A percentile compares a stretch with the other conserved stretches of the same genome.
These are phyloP conservation scores for Suaeda aralocaspica DNA, from an alignment of 148 eudicot genomes.

Conservation along the genomic window DNA sequence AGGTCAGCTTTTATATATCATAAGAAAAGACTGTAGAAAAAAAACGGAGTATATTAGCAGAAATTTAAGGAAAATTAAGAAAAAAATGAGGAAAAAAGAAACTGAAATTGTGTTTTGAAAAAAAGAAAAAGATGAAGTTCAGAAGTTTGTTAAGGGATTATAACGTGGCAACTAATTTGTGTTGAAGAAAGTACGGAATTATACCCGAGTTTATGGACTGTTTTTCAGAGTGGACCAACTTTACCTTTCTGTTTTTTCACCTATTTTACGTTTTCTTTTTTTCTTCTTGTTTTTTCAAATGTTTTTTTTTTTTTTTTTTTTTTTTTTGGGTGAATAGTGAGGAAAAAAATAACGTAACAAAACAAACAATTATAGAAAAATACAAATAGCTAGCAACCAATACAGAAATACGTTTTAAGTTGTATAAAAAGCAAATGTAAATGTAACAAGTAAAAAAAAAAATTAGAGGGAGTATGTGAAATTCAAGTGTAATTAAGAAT, in stretches of 20 bases:
- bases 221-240: conserved; percentile 12
- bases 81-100: not conserved
- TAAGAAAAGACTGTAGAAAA: not conserved
- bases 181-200: too few relatives aligned
- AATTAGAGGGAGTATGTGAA: too few relatives aligned
- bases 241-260: conserved; percentile 16
- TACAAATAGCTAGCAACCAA: too few relatives aligned
- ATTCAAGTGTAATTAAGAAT: too few relatives aligned
- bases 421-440: too few relatives aligned
- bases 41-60: not conserved
- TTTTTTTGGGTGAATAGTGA: too few relatives aligned
- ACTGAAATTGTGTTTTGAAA: not conserved
- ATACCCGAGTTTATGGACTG: not conserved
- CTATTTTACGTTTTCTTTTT: not conserved
- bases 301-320: not conserved
- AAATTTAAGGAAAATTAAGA: conserved; percentile 3
- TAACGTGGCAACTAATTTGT: conserved; percentile 11
- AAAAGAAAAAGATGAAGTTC: not conserved
- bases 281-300: too few relatives aligned
- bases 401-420: too few relatives aligned
- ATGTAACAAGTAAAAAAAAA: too few relatives aligned
- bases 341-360: too few relatives aligned
- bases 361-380: too few relatives aligned
- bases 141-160: not conserved
- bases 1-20: conserved; percentile 12